phyloP scores from a whole-genome alignment of 2,329 filamentous ascomycete genomes.

The Pleoardoris graminearum region DNA sequence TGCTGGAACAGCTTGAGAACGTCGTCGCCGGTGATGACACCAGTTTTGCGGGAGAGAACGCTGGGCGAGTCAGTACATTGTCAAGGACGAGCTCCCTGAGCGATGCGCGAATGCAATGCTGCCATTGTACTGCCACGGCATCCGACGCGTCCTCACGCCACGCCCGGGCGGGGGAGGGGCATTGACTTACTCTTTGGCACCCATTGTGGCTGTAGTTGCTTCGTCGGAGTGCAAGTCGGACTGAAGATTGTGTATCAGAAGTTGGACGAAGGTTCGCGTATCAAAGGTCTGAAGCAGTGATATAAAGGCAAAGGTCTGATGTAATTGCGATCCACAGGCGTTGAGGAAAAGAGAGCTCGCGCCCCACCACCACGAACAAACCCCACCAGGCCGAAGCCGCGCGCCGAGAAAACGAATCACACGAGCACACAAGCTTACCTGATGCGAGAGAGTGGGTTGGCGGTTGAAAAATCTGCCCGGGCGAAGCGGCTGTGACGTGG shows the following conservation, averaged over 20 bases:
- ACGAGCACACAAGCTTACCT: slow-evolving; percentile 16
- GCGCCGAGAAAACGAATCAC: slow-evolving; percentile 9
- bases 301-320: slow-evolving; percentile 7
- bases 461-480: slow-evolving; percentile 23
- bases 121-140: background rate
- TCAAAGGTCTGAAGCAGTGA: slow-evolving; percentile 17
- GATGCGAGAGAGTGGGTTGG: slow-evolving; percentile 5
- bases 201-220: slow-evolving; percentile 21
- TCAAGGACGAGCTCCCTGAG: background rate
- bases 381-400: slow-evolving; percentile 16
- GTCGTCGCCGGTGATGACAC: slow-evolving; percentile 67
- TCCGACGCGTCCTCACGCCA: background rate
- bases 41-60: slow-evolving; percentile 63
- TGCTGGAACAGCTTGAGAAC: slow-evolving; percentile 79
- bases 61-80: slow-evolving; percentile 8
- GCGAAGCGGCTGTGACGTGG: slow-evolving; percentile 21
- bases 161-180: background rate
- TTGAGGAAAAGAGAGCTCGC: slow-evolving; percentile 17
- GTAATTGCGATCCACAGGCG: slow-evolving; percentile 19
- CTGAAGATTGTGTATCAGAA: background rate
- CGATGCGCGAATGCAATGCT: background rate
- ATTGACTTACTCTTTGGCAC: slow-evolving; percentile 24
- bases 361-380: background rate
- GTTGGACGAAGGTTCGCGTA: background rate
- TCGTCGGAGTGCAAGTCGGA: background rate